phyloP scores from a whole-genome alignment of 1,139 yeast species.

The Yamadazyma sp. region DNA sequence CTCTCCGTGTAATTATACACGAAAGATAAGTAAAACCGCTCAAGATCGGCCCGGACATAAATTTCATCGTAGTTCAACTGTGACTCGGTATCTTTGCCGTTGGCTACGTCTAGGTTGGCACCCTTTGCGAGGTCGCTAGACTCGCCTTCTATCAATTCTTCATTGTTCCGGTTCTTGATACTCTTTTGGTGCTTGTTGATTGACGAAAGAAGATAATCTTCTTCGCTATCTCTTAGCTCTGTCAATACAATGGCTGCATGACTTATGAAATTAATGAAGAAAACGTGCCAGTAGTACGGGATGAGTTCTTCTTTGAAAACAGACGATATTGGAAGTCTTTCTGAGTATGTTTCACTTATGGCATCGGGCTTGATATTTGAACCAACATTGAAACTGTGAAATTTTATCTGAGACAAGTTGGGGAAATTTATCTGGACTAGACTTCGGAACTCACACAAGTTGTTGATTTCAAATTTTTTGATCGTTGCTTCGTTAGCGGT shows the following conservation, averaged over 20 bases:
- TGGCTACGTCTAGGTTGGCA: neutral
- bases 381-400: constrained; percentile 13
- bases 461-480: constrained; percentile 38
- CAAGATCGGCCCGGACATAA: constrained; percentile 78
- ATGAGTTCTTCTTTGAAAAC: constrained; percentile 31
- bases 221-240: constrained; percentile 81
- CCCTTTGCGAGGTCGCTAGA: constrained; percentile 1
- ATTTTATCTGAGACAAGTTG: constrained; percentile 43
- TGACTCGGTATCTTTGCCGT: constrained; percentile 8
- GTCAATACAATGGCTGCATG: constrained; percentile 80
- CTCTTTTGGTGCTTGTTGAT: constrained; percentile 30
- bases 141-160: neutral
- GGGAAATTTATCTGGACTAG: constrained; percentile 69
- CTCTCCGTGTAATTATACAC: constrained; percentile 69
- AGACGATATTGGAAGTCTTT: constrained; percentile 20
- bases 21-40: constrained; percentile 78
- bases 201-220: constrained; percentile 67
- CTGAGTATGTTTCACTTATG: neutral
- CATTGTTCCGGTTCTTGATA: constrained; percentile 12
- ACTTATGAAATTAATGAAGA: constrained; percentile 62
- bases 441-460: constrained; percentile 64
- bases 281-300: constrained; percentile 48
- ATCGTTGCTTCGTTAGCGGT: constrained; percentile 41
- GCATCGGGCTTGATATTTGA: constrained; percentile 25
- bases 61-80: constrained; percentile 50